Evolutionary conservation across 208 protist species (phyloP), one percentile per base, ranked within the genome.

Genomic region (Naegleria gruberi): DNA sequence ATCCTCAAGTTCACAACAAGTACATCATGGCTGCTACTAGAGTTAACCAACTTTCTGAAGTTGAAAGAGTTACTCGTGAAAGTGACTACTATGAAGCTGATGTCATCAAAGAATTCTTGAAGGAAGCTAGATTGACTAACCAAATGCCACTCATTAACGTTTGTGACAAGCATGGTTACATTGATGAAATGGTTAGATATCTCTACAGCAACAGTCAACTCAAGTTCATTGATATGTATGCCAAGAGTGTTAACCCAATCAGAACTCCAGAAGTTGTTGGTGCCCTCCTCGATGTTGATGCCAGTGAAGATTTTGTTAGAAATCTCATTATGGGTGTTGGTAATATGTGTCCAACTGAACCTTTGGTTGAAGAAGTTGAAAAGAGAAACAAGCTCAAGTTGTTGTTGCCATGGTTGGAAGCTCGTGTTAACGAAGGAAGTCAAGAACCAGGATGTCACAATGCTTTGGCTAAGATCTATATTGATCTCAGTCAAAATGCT

Each of bases 71-170:
- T 93, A 99, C 98, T 57, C 96, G 98, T 73, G 98, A 99, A 92
- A 97, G 94, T 92, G 96, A 98, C 73, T 96, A 94, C 94, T 99
- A 99, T 94, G 98, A 99, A 91, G 94, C 98, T 30, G 97, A 99
- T 91, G 94, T 96, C 46, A 98, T 99, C 44, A 98, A 99, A 92
- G 98, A 99, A 91, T 99, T 99, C 93, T 95, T 99, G 46, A 99
- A 99, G 94, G 98, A 98, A 92, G 96, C 97, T 90, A 98, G 98
- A 90, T 94, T 99, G 37, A 94, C 95, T n/a, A 98, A 99, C 92
- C 95, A 98, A 93, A 97, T 98, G 91, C 99, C 99, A 44, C 96
- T 99, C 87, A 99, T 99, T 92, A 99, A 99, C 93, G 98, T 99
- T 45, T 99, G 99, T 94, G 99, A 99, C 93, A 94, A 98, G 90